Evolutionary conservation across 1,284 basidiomycete genomes (phyloP), one percentile per base, ranked within the genome.

Genomic region (Cutaneotrichosporon cutaneum): DNA sequence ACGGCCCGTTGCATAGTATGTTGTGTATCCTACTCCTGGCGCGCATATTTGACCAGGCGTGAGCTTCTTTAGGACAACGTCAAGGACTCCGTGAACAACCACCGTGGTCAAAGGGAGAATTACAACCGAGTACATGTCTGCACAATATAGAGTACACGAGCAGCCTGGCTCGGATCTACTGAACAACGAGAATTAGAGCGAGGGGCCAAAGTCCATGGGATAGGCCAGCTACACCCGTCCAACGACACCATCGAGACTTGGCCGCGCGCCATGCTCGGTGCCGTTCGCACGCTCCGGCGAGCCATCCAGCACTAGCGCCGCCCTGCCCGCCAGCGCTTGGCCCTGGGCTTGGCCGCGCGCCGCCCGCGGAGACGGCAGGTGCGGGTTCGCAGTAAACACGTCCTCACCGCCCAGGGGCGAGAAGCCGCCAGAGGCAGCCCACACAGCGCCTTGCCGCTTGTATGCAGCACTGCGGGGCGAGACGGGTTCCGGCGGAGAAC

Each of bases 401-500:
- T 42, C 39, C 14, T 42, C 39, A 9, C 39, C 39, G 39, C 39
- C 6, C 18, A 42, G 39, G 7, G 39, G 18, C 39, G 39, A 42
- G 39, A 42, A 42, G 26, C 48, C 48, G 48, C 48, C 48, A 0
- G 48, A 26, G 14, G 48, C 26, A 4, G 52, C 52, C 52, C 52
- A 54, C 35, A 54, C 52, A 16, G 52, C 52, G 7, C 52, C 52
- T 26, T 54, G 52, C 5, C 52, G 52, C 35, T 54, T 54, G 22
- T 54, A 54, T 18, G 52, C 52, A 2, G 52, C 21, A 22, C 33
- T 54, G 2, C 52, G 52, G 30, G 52, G 52, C 13, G 52, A 54
- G 22, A 54, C 18, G 21, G 52, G 35, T 18, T 54, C 39, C 18
- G 18, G 39, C 18, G 39, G 39, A 4, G 39, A 7, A 4, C 39